Percentiles rank a stretch among this genome's conserved stretches.
These are phyloP conservation scores for Croton setiger DNA, from an alignment of 441 rosid genomes.

Conservation along the genomic window DNA sequence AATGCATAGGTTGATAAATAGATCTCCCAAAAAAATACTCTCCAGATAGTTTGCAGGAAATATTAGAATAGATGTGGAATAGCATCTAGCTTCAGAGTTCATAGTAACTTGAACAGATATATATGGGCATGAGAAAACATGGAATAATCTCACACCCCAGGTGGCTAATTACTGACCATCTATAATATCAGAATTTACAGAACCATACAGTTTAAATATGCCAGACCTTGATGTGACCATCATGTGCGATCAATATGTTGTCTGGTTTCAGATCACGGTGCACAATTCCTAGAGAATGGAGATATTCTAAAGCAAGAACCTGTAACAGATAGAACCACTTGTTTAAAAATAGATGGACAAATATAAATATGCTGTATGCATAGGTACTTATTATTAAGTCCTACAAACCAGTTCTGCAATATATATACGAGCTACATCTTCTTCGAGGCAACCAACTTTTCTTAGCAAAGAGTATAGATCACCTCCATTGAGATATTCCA, in stretches of 20 bases:
- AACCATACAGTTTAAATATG: constrained; percentile 20
- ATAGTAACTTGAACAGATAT: neutral
- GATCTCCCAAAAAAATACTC: neutral
- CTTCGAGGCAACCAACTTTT: constrained; percentile 85
- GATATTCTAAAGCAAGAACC: constrained; percentile 92
- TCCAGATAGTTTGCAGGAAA: neutral
- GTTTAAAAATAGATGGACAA: constrained; percentile 6
- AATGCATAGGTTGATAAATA: constrained; percentile 4
- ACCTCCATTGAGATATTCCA: constrained; percentile 93
- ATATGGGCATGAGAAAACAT: neutral
- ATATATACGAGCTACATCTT: constrained; percentile 74
- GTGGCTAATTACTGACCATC: constrained; percentile 7
- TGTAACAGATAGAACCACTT: constrained; percentile 30
- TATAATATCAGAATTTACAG: constrained; percentile 5
- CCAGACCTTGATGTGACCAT: constrained; percentile 90
- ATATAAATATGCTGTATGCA: constrained; percentile 15
- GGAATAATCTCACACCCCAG: neutral
- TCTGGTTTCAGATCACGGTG: constrained; percentile 92
- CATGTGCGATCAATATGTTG: constrained; percentile 76
- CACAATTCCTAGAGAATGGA: constrained; percentile 73
- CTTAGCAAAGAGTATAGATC: constrained; percentile 77
- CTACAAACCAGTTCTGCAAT: constrained; percentile 77
- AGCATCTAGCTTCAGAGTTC: neutral
- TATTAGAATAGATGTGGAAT: neutral
- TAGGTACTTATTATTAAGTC: constrained; percentile 18